Evolutionary conservation across 257 asterid genomes (phyloP).

Genomic region (Solanum verrucosum): DNA sequence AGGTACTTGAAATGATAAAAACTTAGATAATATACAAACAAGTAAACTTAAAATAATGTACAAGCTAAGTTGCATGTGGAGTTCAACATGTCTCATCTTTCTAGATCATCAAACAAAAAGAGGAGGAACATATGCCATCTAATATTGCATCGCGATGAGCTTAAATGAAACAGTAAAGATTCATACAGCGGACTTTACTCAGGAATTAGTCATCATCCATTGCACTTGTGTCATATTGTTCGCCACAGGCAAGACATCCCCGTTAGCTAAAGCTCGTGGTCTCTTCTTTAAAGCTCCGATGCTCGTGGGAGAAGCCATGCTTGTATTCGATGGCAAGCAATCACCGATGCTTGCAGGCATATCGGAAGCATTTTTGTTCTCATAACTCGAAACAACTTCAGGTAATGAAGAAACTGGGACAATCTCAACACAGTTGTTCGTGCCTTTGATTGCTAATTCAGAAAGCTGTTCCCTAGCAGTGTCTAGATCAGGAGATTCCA

Average conservation of each 20-base stretch:
- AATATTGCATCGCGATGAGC: neutral
- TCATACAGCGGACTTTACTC: neutral
- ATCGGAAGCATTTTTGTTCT: neutral
- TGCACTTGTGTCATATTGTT: constrained; percentile 37
- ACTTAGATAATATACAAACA: neutral
- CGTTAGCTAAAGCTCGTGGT: constrained; percentile 30
- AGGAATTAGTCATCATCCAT: constrained; percentile 57
- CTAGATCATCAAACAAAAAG: neutral
- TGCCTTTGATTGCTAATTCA: constrained; percentile 37
- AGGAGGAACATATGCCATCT: neutral
- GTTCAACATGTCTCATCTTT: neutral
- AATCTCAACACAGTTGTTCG: constrained; percentile 32
- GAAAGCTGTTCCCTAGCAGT: constrained; percentile 64
- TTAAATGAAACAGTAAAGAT: neutral
- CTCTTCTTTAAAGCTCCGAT: constrained; percentile 43
- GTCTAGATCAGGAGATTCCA: constrained; percentile 41
- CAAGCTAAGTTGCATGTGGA: neutral
- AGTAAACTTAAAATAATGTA: neutral
- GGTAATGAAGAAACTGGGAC: constrained; percentile 21
- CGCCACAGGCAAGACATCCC: constrained; percentile 35
- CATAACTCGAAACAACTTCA: constrained; percentile 17
- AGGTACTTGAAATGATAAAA: neutral
- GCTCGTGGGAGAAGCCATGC: neutral
- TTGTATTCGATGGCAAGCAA: constrained; percentile 20
- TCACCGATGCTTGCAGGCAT: neutral